A percentile compares a stretch with the other conserved stretches of the same genome.
Conservation (phyloP, 495 filamentous ascomycete species). For the Xylaria scruposa region DNA sequence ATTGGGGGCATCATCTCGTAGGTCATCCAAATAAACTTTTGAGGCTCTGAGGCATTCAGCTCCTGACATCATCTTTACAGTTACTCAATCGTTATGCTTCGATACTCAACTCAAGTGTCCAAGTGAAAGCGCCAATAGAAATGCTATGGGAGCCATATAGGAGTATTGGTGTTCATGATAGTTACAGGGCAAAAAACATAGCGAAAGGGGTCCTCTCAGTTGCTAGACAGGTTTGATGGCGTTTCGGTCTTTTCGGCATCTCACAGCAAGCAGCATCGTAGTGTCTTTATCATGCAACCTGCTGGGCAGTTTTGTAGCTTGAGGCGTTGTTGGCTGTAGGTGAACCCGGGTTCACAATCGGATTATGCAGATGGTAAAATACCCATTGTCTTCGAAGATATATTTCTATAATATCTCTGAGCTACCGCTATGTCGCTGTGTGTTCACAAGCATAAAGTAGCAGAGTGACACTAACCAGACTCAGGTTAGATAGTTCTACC, state of each 20-base stretch:
- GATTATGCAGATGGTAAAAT: neutral
- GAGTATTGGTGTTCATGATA: constrained; percentile 17
- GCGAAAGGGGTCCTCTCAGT: neutral
- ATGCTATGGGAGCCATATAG: constrained; percentile 9
- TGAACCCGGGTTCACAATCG: neutral
- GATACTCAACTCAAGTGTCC: constrained; percentile 29
- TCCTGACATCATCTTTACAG: constrained; percentile 36
- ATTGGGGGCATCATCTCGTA: constrained; percentile 63
- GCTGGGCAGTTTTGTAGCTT: neutral
- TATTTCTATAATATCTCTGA: neutral
- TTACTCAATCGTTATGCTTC: constrained; percentile 61
- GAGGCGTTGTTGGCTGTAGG: constrained; percentile 3
- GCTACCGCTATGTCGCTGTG: neutral
- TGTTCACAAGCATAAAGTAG: neutral
- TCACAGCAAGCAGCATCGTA: neutral
- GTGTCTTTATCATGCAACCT: neutral
- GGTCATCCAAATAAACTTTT: constrained; percentile 28
- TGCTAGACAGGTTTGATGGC: neutral
- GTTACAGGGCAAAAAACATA: neutral
- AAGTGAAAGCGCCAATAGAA: constrained; percentile 14
- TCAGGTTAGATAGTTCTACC: too few relatives aligned
- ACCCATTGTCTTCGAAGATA: constrained; percentile 4
- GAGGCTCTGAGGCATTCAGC: neutral
- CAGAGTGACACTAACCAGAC: neutral
- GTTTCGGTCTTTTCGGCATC: neutral